These are phyloP conservation scores for Xylaria curta DNA, from an alignment of 495 filamentous ascomycete genomes.

Conservation along the genomic window DNA sequence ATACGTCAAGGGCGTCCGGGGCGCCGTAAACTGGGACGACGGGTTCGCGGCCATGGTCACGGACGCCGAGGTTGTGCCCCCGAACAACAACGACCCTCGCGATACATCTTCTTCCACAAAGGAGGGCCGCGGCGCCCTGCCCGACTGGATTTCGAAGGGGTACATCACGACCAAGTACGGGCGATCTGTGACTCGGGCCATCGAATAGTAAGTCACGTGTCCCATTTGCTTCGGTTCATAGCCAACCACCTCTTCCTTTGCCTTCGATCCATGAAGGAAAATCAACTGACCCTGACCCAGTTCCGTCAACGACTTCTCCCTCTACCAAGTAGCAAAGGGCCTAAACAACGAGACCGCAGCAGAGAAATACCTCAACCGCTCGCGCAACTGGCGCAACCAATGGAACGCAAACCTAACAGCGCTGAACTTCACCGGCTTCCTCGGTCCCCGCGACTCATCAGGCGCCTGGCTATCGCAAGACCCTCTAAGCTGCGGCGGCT, in stretches of 20 bases:
- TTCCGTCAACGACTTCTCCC: conserved; percentile 69
- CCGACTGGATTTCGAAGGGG: conserved; percentile 69
- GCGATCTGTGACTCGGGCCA: conserved; percentile 68
- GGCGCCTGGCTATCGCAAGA: conserved; percentile 65
- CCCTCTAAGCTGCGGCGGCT: conserved; percentile 67
- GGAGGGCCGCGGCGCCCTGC: conserved; percentile 72
- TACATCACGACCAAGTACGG: conserved; percentile 69
- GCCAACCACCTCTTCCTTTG: not conserved
- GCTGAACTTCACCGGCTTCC: conserved; percentile 67
- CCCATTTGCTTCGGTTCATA: not conserved
- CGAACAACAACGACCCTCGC: conserved; percentile 64
- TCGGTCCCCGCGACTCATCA: conserved; percentile 61
- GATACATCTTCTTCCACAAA: conserved; percentile 69
- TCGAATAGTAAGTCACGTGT: conserved; percentile 62
- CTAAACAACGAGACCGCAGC: conserved; percentile 59
- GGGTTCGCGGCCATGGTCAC: conserved; percentile 73
- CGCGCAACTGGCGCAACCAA: conserved; percentile 74
- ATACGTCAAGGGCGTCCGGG: conserved; percentile 72
- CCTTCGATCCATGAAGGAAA: conserved; percentile 3
- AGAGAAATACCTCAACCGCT: conserved; percentile 67
- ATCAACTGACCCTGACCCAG: not conserved
- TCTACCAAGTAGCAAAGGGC: conserved; percentile 66
- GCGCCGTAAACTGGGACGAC: conserved; percentile 70
- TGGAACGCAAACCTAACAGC: conserved; percentile 66
- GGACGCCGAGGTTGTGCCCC: conserved; percentile 68